Conservation (phyloP, 257 asterid genomes). For the Nicotiana sylvestris region DNA sequence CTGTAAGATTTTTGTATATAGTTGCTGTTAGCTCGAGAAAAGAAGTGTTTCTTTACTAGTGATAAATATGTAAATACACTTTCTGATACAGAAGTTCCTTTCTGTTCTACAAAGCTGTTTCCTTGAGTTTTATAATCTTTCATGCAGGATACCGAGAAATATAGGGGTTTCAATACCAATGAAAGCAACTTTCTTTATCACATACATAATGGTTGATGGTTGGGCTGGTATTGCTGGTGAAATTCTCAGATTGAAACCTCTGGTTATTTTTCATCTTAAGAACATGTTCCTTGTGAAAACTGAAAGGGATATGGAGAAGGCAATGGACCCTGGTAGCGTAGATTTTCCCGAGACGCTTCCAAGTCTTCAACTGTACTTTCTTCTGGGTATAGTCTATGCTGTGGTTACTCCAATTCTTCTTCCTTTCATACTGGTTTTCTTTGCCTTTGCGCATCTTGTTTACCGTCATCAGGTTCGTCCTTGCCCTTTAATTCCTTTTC, state of each 20-base stretch:
- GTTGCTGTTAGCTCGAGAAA: not conserved
- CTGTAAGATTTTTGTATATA: too few relatives aligned
- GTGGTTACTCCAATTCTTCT: slow-evolving; percentile 93
- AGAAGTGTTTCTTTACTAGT: not conserved
- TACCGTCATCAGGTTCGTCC: slow-evolving; percentile 90
- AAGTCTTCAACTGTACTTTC: slow-evolving; percentile 81
- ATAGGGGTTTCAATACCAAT: slow-evolving; percentile 97
- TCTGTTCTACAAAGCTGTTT: not conserved
- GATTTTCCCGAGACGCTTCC: slow-evolving; percentile 78
- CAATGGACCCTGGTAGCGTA: slow-evolving; percentile 83
- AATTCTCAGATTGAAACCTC: slow-evolving; percentile 67
- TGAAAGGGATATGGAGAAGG: slow-evolving; percentile 78
- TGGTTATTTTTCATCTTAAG: slow-evolving; percentile 81
- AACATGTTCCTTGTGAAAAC: slow-evolving; percentile 87
- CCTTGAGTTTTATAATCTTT: slow-evolving; percentile 6
- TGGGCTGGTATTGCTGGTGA: slow-evolving; percentile 96
- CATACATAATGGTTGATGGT: slow-evolving; percentile 93
- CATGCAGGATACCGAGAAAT: slow-evolving; percentile 83
- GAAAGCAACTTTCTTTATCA: slow-evolving; percentile 95
- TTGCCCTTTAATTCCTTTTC: not conserved
- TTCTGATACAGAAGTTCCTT: not conserved
- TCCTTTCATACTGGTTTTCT: slow-evolving; percentile 86
- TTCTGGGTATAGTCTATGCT: slow-evolving; percentile 84
- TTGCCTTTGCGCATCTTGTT: slow-evolving; percentile 82
- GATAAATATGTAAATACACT: not conserved